These are phyloP conservation scores for Mycena vitilis DNA, from an alignment of 768 basidiomycete genomes.

Conservation along the genomic window DNA sequence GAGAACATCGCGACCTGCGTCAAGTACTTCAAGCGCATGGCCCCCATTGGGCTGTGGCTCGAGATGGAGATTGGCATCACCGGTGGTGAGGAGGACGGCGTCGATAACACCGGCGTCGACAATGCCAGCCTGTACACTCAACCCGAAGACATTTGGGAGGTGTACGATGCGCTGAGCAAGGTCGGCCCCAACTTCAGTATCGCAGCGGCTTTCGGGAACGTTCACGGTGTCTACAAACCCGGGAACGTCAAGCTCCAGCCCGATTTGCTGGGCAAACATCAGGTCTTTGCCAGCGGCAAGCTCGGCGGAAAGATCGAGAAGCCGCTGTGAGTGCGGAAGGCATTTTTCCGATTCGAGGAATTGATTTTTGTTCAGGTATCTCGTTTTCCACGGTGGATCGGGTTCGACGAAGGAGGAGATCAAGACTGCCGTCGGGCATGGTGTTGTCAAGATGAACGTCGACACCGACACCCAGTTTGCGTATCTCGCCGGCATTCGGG, in stretches of 20 bases:
- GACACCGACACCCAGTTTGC: slow-evolving; percentile 96
- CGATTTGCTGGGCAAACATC: slow-evolving; percentile 92
- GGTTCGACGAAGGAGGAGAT: slow-evolving; percentile 98
- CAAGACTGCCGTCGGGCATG: slow-evolving; percentile 87
- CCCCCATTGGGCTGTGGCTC: slow-evolving; percentile 91
- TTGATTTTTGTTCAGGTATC: slow-evolving; percentile 67
- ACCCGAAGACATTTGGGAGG: slow-evolving; percentile 94
- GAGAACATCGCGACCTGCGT: slow-evolving; percentile 95
- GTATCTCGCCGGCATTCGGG: slow-evolving; percentile 87
- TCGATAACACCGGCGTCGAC: slow-evolving; percentile 97
- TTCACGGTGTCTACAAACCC: slow-evolving; percentile 99
- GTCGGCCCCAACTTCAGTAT: slow-evolving; percentile 96
- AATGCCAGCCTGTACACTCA: slow-evolving; percentile 96
- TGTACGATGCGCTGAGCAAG: slow-evolving; percentile 83
- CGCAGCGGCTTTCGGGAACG: slow-evolving; percentile 98
- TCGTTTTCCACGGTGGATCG: slow-evolving; percentile 99
- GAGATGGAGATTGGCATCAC: slow-evolving; percentile 99
- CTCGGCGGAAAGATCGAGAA: slow-evolving; percentile 70
- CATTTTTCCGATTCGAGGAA: slow-evolving; percentile 4
- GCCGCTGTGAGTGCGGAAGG: slow-evolving; percentile 76
- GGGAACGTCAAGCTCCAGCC: slow-evolving; percentile 97
- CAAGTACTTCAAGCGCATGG: slow-evolving; percentile 96
- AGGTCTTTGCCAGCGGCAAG: slow-evolving; percentile 77
- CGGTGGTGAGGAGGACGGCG: slow-evolving; percentile 99
- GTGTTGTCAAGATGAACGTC: slow-evolving; percentile 99